Evolutionary conservation across 1,139 yeast species (phyloP).

Genomic region (Yamadazyma blattariae): DNA sequence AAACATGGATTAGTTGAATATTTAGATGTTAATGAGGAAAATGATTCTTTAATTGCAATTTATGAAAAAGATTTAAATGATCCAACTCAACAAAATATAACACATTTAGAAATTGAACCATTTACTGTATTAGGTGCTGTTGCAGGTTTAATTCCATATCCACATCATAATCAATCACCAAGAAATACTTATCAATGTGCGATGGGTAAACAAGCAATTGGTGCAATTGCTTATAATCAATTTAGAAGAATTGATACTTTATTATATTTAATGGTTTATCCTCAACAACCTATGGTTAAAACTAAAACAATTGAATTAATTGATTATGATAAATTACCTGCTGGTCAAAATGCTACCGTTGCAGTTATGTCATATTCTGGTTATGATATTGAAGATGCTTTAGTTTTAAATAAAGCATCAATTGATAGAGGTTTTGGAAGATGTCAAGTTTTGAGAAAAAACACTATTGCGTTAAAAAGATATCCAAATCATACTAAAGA

Average conservation of each 20-base stretch:
- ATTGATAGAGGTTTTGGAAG: slow-evolving; percentile 97
- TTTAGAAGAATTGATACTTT: slow-evolving; percentile 93
- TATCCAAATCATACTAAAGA: slow-evolving; percentile 95
- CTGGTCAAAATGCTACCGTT: slow-evolving; percentile 98
- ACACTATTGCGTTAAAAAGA: slow-evolving; percentile 82
- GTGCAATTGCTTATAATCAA: slow-evolving; percentile 97
- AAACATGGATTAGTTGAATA: slow-evolving; percentile 88
- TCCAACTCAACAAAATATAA: slow-evolving; percentile 34
- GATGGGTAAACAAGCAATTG: slow-evolving; percentile 99
- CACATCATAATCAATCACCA: slow-evolving; percentile 98
- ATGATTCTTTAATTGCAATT: slow-evolving; percentile 89
- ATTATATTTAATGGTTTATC: slow-evolving; percentile 92
- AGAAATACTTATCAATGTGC: slow-evolving; percentile 99
- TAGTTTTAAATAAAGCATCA: slow-evolving; percentile 88
- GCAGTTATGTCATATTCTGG: slow-evolving; percentile 99
- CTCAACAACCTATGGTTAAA: slow-evolving; percentile 99
- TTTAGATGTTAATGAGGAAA: slow-evolving; percentile 96
- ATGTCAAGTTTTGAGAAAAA: slow-evolving; percentile 94
- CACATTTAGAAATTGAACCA: slow-evolving; percentile 95
- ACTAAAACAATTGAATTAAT: slow-evolving; percentile 95
- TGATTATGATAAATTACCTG: slow-evolving; percentile 94
- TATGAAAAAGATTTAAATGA: slow-evolving; percentile 58
- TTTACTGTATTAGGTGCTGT: slow-evolving; percentile 97
- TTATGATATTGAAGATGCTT: slow-evolving; percentile 98
- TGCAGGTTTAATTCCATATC: slow-evolving; percentile 98